Base-by-base conservation (phyloP, 441 rosid genomes). In the Theobroma grandiflorum region DNA sequence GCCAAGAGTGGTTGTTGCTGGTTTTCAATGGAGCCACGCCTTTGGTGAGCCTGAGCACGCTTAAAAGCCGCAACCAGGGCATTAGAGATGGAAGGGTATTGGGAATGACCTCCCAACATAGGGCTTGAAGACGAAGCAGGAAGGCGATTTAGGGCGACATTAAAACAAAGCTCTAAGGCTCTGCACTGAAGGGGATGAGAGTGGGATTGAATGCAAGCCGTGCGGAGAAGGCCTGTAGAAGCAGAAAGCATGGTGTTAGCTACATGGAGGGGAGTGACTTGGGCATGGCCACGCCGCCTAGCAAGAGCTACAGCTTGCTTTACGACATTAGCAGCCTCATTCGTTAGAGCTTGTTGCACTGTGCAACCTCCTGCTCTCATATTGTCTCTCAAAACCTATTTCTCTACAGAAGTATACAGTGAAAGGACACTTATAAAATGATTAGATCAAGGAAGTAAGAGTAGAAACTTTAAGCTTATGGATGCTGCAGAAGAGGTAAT, bases 31-130 rank as follows among this genome's bases (percentile, higher is more conserved):
- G 92, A 83, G 65, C 94, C 94, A 15, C 96, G 91, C n/a, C 96
- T 79, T 64, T 92, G 96, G 79, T 92, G 94, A 76, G 96, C 96
- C 69, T 92, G 96, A 50, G 96, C 96, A 22, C 96, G 91, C 84
- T 91, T 92, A 78, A 92, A 91, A 75, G 96, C 93, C 2, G 96
- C 96, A 72, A 90, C 90, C 40, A 92, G 85, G 72, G 96, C 96
- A 72, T 92, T 92, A 14, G 96, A 92, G 83, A 91, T 89, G 42
- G 91, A 86, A 47, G 96, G 96, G 76, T 66, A 86, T 31, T 81
- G 91, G 10, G 87, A 83, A 55, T 81, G 90, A 65, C 81, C 75
- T 10, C 90, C 91, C 76, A 90, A 78, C 87, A 88, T 86, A 57
- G 93, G 89, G 72, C 85, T 78, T 0, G 89, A 84, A 2, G 91